Base-by-base conservation (phyloP, 495 filamentous ascomycete genomes). In the Lindgomyces ingoldianus region DNA sequence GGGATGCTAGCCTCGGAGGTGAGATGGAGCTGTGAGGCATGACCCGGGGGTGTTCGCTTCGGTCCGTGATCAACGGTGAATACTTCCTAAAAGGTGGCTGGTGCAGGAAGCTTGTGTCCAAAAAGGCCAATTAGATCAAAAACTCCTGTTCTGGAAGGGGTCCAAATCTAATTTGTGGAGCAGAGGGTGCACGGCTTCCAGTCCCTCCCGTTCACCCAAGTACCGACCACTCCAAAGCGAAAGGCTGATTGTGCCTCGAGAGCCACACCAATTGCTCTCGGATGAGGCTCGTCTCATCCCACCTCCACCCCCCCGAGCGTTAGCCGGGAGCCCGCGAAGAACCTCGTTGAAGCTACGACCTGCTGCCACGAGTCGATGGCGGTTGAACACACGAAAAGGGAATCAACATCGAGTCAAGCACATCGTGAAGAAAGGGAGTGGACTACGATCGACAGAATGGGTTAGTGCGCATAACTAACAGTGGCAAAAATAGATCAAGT, bases 91-190 rank as follows among this genome's bases (percentile, higher is more conserved):
- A 54, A 18, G n/a, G n/a, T 21, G 12, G 8, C 12, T 46, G 16
- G 33, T 3, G 18, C 12, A 4, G 19, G 21, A 62, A 29, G 14
- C 16, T 41, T 10, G 47, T 2, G 22, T 52, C 47, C 57, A 24
- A 51, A 60, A 21, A 19, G n/a, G 47, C 18, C 19, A 36, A 24
- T 27, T 3, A 4, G 44, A 50, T 60, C 54, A 46, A 51, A 22
- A 11, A 60, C 51, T 46, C 3, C 39, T 60, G 57, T 60, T 59
- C 56, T 50, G 21, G 57, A 60, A 51, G 9, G 19, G n/a, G 18
- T 16, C 52, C 19, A 4, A 19, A 48, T 59, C 41, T 59, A n/a
- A 8, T 47, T 47, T 47, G 45, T 47, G 45, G 45, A 33, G 33
- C 18, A 18, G 30, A 10, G 53, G n/a, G 53, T 14, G 27, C 27